Evolutionary conservation across 257 asterid species (phyloP), one percentile per base, ranked within the genome.

Genomic region (Parsonsia alboflavescens): DNA sequence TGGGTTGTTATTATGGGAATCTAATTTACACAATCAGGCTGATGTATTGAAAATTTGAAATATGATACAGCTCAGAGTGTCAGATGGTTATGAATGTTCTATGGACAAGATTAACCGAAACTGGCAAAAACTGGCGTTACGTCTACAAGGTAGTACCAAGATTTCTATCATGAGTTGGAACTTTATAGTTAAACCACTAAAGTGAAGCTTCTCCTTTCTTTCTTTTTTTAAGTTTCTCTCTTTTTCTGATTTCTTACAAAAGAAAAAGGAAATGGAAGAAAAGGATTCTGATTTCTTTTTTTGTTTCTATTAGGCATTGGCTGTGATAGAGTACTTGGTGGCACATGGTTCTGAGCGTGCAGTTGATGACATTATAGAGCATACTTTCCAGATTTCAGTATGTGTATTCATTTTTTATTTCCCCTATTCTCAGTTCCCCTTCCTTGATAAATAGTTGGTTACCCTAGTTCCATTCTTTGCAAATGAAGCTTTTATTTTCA

Each of bases 321-420:
- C 97, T 78, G 97, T 92, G 77, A 84, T 94, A 76, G 99, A 94
- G 89, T 94, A 94, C 84, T 88, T 94, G 97, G 92, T 92, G 87
- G 90, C 86, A 24, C 96, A 94, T 77, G 99, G 99, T 82, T 91
- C 99, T 53, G 99, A 90, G 71, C 97, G 98, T 77, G 91, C 94
- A 79, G 96, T 93, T 80, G 97, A 91, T 83, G 98, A 93, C 82
- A 93, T 93, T 76, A 77, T 93, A 75, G 98, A 90, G 64, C 98
- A 93, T 77, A 88, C 98, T 4, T 93, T 87, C 84, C 90, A 90
- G 87, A 93, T 93, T 82, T 88, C 98, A 50, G 98, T 93, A 88
- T 8, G 93, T 82, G 56, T 80, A 70, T 78, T 81, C 80, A 63
- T 66, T 73, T 64, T 45, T 54, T 45, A 52, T 80, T 74, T 73